Evolutionary conservation across 495 filamentous ascomycete genomes (phyloP), one percentile per base, ranked within the genome.

Genomic region (Trichocladium antarcticum): DNA sequence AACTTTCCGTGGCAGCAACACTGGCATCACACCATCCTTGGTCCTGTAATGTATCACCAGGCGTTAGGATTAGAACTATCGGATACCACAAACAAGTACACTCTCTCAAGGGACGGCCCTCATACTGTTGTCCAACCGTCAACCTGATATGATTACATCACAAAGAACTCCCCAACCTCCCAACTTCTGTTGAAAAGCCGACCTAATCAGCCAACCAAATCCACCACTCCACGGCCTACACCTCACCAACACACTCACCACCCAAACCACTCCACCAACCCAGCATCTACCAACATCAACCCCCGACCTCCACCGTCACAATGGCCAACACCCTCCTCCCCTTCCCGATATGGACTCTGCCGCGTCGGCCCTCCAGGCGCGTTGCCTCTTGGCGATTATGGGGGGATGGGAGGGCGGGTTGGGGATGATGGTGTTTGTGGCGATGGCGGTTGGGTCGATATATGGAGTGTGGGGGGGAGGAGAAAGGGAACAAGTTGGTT

Each of bases 351-450:
- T 38, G 9, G 32, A 29, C 8, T 34, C 55, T 6, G 24, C 28
- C 20, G 47, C 49, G 31, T 35, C 54, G 6, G 43, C 49, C 4
- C 6, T 52, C 1, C 57, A 53, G 50, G 47, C 61, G 3, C 38
- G 51, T 1, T 22, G 47, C 24, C 9, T 58, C 16, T 16, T 8
- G 47, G 19, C 19, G 32, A 20, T 8, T 28, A n/a, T 14, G 32
- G 35, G 41, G 37, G 42, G 27, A 20, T 39, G 47, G 44, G 11
- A 32, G 17, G 42, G 7, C 12, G 19, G 27, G 40, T 29, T 37
- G 8, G 42, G 37, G 9, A 32, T 37, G 15, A 14, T 50, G 34
- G 22, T 16, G 29, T 28, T 50, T 29, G 48, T 24, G 48, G 2
- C 15, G 47, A 24, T 39, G 50, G 35, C 47, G 37, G 46, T 36